Evolutionary conservation across 176 grass and related monocot species (phyloP), one percentile per base, ranked within the genome.

Genomic region (Guadua angustifolia): DNA sequence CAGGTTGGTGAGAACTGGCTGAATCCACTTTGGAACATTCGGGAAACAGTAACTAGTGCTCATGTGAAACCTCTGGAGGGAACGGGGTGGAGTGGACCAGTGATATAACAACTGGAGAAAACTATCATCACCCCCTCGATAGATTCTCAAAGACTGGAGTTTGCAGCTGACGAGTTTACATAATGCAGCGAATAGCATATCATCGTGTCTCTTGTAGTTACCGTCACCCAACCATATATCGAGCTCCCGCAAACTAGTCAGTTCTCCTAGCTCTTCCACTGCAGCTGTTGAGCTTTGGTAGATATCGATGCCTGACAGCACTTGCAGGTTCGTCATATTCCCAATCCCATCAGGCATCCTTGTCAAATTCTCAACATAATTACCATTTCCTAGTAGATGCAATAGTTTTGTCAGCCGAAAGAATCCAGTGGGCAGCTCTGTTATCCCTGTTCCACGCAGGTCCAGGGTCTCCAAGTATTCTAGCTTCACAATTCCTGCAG

Each of bases 81-180:
- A 44, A 16, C 42, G 26, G 9, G 44, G 44, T 10, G 9, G 44
- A 45, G 44, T 9, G 9, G 10, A 45, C 44, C 44, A 45, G 12
- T 11, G 44, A 45, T 45, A 2, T 45, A 45, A 12, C 2, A 11
- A 12, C 44, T 11, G 1, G 9, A 12, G 44, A 12, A 12, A 45
- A 45, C 0, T 11, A 45, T 10, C 9, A 44, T 0, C 2, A 2
- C 1, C 0, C 2, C 2, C 0, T 9, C 0, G 2, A 36, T 2
- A 0, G 0, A 45, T 45, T 3, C 9, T 9, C 7, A 45, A 45
- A 45, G 44, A 11, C 44, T 45, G 44, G 44, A 45, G 44, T 11
- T 11, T 45, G 44, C 44, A 2, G 9, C 44, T 45, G 44, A 0
- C 44, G 9, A 45, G 44, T 45, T 45, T 45, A 12, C 44, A 45